A percentile compares a stretch with the other conserved stretches of the same genome.
phyloP scores from a whole-genome alignment of 208 protist species.

The Wallacemonas sp. region DNA sequence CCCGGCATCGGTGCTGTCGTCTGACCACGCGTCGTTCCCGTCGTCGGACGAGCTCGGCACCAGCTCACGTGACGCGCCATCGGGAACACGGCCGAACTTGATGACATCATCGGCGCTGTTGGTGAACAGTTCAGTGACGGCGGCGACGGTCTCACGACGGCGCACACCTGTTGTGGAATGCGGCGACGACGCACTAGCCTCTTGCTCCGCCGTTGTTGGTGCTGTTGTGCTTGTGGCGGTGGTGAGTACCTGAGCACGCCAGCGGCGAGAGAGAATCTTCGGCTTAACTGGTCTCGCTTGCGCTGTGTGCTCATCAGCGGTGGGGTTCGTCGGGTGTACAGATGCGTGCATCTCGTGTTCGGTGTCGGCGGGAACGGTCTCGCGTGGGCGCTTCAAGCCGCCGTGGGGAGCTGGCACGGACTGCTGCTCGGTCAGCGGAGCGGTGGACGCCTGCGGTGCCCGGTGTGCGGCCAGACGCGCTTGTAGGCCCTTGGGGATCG shows the following conservation, averaged over 20 bases:
- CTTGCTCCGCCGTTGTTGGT: too few species aligned
- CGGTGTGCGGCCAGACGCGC: conserved; percentile 20
- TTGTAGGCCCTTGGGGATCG: conserved; percentile 25
- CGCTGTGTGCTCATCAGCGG: too few species aligned
- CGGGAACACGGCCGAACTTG: conserved; percentile 15
- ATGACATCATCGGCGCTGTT: conserved; percentile 29
- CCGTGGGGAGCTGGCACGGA: too few species aligned
- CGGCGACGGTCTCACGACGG: too few species aligned
- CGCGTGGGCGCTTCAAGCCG: not conserved
- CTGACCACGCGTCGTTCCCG: not conserved
- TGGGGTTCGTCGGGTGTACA: too few species aligned
- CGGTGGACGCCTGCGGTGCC: not conserved
- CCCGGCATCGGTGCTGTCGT: not conserved
- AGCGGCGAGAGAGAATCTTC: conserved; percentile 17
- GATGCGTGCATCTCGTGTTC: not conserved
- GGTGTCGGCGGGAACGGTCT: not conserved
- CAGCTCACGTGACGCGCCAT: not conserved
- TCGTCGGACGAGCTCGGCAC: not conserved
- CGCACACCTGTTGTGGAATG: too few species aligned
- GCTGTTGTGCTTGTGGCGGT: not conserved
- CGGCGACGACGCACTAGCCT: too few species aligned
- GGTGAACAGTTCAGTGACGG: too few species aligned
- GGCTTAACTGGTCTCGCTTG: too few species aligned
- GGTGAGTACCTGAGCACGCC: conserved; percentile 10
- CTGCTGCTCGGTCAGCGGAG: too few species aligned